Evolutionary conservation across 108 stramenopile species (phyloP), one percentile per base, ranked within the genome.

Genomic region (Skeletonema tropicum): DNA sequence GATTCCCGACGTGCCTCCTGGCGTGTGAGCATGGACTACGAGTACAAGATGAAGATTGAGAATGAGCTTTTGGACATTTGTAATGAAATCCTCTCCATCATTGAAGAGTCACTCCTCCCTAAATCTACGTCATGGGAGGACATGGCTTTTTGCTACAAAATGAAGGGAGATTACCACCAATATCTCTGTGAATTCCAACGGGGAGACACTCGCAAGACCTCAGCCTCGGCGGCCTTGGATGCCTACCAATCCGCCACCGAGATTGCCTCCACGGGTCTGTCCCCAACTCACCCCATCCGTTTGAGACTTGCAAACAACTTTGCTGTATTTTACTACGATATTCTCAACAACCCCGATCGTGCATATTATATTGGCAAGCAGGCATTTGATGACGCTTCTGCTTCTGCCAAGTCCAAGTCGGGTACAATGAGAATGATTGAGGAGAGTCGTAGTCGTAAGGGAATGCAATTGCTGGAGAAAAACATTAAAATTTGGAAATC

Each of bases 71-170:
- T 94, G 33, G 96, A 98, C 64, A 98, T 99, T 84, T 99, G 99
- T 79, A 96, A 97, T 71, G 98, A 99, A 73, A 99, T 99, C 82
- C 94, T 97, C 32, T 74, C 83, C 61, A 98, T 99, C 86, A 99
- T 99, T 65, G 94, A 98, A 80, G 94, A 96, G 57, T 85, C 88
- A 65, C 89, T 99, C 70, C 98, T 99, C 88, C 99, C 98, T 78
- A 97, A 99, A 90, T 93, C 92, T 64, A 91, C 94, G 10, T 89
- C 94, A 42, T 96, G 97, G 79, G 98, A 99, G 84, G 98, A 97
- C 76, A 98, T 99, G 95, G 99, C 99, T 49, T 99, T 99, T 85
- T 95, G 93, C 88, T 99, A 98, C 97, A 98, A 98, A 95, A 98
- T 96, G 90, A 98, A 98, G 95, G 99, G 98, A n/a, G n/a, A n/a